These are phyloP conservation scores for Ascochyta pisi DNA, from an alignment of 2,329 filamentous ascomycete genomes.

Conservation along the genomic window DNA sequence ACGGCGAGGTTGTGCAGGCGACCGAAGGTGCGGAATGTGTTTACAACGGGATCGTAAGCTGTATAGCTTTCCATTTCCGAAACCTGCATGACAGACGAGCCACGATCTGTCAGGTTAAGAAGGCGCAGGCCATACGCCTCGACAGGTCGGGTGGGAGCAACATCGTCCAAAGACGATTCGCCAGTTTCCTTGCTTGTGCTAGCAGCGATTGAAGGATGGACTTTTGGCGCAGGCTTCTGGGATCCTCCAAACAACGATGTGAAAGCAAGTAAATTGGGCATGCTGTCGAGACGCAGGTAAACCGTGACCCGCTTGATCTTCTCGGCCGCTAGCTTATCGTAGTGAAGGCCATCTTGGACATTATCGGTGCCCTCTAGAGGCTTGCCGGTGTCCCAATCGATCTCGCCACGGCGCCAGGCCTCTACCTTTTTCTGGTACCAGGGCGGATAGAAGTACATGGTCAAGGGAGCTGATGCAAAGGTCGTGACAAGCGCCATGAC, in stretches of 20 bases:
- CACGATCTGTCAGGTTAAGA: constrained; percentile 86
- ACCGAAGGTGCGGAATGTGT: constrained; percentile 88
- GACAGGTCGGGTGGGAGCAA: constrained; percentile 58
- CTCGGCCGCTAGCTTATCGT: constrained; percentile 58
- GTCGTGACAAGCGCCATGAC: constrained; percentile 92
- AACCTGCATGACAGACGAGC: constrained; percentile 94
- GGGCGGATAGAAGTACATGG: constrained; percentile 74
- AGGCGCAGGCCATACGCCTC: constrained; percentile 86
- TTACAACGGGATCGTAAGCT: constrained; percentile 78
- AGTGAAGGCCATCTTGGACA: constrained; percentile 50
- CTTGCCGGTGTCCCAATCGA: constrained; percentile 79
- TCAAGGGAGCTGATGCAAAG: constrained; percentile 80
- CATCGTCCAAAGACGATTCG: constrained; percentile 24
- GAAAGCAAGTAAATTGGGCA: constrained; percentile 81
- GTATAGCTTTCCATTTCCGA: constrained; percentile 76
- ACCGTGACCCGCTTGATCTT: constrained; percentile 73
- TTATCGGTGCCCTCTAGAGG: constrained; percentile 49
- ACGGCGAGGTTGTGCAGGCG: constrained; percentile 83
- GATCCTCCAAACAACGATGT: constrained; percentile 76
- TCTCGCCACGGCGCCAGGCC: constrained; percentile 81
- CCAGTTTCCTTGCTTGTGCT: constrained; percentile 33
- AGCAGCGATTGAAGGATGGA: constrained; percentile 47
- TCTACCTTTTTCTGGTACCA: constrained; percentile 78
- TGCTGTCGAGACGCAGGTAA: constrained; percentile 83
- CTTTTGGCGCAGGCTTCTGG: constrained; percentile 50